Conservation (phyloP, 2,329 filamentous ascomycete species). For the Sporothrix schenckii region DNA sequence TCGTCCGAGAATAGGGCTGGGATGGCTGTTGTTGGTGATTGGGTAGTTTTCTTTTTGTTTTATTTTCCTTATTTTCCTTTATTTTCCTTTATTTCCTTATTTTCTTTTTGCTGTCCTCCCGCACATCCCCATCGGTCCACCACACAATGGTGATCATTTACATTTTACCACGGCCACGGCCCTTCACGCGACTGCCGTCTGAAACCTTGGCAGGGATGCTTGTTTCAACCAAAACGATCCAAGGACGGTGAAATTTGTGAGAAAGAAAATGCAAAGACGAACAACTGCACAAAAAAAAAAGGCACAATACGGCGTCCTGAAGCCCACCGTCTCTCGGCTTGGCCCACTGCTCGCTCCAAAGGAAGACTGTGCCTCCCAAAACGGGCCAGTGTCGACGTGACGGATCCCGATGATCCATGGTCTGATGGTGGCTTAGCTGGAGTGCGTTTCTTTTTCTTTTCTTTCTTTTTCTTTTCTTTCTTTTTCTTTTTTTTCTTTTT, state of each 20-base stretch:
- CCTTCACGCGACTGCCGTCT: not conserved
- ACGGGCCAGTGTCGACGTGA: not conserved
- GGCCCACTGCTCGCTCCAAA: not conserved
- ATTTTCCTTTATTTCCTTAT: too few species aligned
- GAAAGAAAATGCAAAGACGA: not conserved
- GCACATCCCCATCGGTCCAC: constrained; percentile 21
- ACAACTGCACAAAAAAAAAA: not conserved
- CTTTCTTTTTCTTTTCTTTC: too few species aligned
- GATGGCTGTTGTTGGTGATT: not conserved
- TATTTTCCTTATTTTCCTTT: too few species aligned
- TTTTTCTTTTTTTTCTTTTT: too few species aligned
- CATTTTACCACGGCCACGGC: not conserved
- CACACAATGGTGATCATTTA: not conserved
- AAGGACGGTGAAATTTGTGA: too few species aligned
- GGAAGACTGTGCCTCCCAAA: constrained; percentile 4
- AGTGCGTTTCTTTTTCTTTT: not conserved
- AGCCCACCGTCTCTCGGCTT: not conserved
- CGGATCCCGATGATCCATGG: not conserved
- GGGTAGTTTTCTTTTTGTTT: not conserved
- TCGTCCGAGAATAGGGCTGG: not conserved
- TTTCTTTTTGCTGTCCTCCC: not conserved
- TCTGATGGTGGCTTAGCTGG: not conserved
- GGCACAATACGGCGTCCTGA: too few species aligned
- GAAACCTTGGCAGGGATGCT: constrained; percentile 8
- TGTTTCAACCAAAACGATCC: not conserved